These are phyloP conservation scores for Melaleuca alternifolia DNA, from an alignment of 345 rosid species.

Conservation along the genomic window DNA sequence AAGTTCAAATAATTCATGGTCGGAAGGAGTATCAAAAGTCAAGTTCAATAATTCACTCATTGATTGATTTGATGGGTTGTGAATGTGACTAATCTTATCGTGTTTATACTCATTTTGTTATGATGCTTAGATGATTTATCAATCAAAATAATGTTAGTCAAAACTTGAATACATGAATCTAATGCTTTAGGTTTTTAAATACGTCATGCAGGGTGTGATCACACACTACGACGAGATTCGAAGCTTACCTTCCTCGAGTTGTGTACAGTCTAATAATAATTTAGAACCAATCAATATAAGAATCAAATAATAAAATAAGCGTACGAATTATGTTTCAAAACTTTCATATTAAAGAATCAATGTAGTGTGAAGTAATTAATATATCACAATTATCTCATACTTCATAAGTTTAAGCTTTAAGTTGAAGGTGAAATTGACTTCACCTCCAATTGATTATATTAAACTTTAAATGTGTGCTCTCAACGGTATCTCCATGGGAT, in stretches of 20 bases:
- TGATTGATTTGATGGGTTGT: background rate
- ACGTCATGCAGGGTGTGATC: background rate
- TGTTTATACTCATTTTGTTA: background rate
- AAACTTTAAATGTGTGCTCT: background rate
- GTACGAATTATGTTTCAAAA: background rate
- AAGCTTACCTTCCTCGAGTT: background rate
- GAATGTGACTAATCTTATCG: background rate
- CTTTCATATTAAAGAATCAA: background rate
- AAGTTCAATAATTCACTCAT: background rate
- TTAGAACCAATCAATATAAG: background rate
- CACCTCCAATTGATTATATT: too few relatives aligned
- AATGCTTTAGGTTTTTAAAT: background rate
- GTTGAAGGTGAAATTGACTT: too few relatives aligned
- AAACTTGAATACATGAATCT: background rate
- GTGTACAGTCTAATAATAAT: background rate
- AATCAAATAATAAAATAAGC: background rate
- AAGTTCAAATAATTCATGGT: background rate
- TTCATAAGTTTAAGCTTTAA: background rate
- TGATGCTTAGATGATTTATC: background rate
- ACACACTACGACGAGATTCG: background rate
- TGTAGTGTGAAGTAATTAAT: background rate
- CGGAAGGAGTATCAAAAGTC: background rate
- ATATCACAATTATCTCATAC: background rate
- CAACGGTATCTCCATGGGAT: background rate
- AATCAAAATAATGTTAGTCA: background rate